Evolutionary conservation across 371 early-diverging fungal species (phyloP).

Genomic region (Blastocladiella emersonii): DNA sequence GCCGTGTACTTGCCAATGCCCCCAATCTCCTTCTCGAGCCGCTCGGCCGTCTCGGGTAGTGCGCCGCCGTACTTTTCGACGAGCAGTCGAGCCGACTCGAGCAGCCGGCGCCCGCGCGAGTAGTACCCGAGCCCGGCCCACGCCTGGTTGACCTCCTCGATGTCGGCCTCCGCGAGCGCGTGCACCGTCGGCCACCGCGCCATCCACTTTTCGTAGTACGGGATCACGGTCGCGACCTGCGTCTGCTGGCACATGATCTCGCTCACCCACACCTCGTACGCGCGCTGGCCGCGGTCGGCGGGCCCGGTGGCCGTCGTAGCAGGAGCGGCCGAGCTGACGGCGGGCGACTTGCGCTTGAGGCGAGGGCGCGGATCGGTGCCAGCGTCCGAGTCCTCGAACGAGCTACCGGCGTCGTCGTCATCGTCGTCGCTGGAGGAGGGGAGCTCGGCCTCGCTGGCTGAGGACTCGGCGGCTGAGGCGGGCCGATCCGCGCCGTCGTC

Average conservation of each 20-base stretch:
- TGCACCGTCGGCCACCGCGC: slow-evolving; percentile 53
- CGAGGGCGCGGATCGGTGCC: too few species aligned
- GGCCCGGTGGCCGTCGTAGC: not conserved
- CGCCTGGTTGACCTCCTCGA: slow-evolving; percentile 41
- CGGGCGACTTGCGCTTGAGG: too few species aligned
- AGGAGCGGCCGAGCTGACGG: too few species aligned
- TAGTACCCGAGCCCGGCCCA: slow-evolving; percentile 82
- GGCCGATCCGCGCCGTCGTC: too few species aligned
- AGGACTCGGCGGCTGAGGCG: too few species aligned
- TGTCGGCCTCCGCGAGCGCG: too few species aligned
- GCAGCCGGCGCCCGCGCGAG: slow-evolving; percentile 53
- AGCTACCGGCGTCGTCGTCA: too few species aligned
- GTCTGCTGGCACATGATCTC: slow-evolving; percentile 77
- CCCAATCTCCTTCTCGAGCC: slow-evolving; percentile 45
- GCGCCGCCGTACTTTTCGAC: slow-evolving; percentile 35
- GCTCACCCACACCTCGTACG: slow-evolving; percentile 66
- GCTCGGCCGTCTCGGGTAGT: slow-evolving; percentile 38
- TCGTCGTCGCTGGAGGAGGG: too few species aligned
- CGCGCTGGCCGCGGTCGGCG: slow-evolving; percentile 32
- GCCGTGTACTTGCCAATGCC: slow-evolving; percentile 56
- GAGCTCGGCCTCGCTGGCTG: too few species aligned
- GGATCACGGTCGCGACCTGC: slow-evolving; percentile 57
- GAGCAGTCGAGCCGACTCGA: slow-evolving; percentile 52
- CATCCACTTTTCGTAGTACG: slow-evolving; percentile 64
- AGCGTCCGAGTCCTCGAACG: too few species aligned